Evolutionary conservation across 495 filamentous ascomycete species (phyloP), one percentile per base, ranked within the genome.

Genomic region (Podospora comata): DNA sequence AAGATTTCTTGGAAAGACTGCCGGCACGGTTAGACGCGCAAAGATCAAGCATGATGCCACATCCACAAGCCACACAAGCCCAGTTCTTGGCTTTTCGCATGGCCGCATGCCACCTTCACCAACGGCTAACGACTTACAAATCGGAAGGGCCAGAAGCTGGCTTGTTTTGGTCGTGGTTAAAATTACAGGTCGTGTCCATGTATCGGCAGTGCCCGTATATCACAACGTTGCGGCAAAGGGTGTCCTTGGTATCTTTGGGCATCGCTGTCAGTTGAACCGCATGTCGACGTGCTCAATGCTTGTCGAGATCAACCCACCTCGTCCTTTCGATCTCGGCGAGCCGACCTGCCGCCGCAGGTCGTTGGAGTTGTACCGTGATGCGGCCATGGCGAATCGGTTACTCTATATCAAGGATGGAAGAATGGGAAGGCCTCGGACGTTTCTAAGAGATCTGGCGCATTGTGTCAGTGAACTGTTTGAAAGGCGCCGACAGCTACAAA

Each of bases 141-240:
- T 93, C 88, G 70, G 82, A 71, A 74, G 88, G 84, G 56, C 79
- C 71, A 65, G 74, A 75, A 19, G 77, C 77, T 58, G 76, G 75
- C 75, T 88, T 94, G 67, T 85, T 82, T 59, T 87, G 86, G 72
- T 96, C 91, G 77, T 97, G 94, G 72, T 94, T 94, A 81, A 96
- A 97, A 69, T 90, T 87, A 78, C 94, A 97, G 23, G 92, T 91
- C 82, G 93, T 90, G 74, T 95, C 92, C 79, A 95, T 90, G 78
- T 91, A 97, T 62, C 92, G 90, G 78, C 94, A 98, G 76, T 93
- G 89, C 32, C 94, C 94, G 78, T 97, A 97, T 68, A 98, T 97
- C 53, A 92, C 86, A 15, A 98, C 89, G 78, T 98, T 97, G 70
- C 94, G 89, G 80, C 94, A 98, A 28, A 95, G 83, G 0, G 92